Base-by-base conservation (phyloP, 2,329 filamentous ascomycete species). In the Colletotrichum orchidophilum region DNA sequence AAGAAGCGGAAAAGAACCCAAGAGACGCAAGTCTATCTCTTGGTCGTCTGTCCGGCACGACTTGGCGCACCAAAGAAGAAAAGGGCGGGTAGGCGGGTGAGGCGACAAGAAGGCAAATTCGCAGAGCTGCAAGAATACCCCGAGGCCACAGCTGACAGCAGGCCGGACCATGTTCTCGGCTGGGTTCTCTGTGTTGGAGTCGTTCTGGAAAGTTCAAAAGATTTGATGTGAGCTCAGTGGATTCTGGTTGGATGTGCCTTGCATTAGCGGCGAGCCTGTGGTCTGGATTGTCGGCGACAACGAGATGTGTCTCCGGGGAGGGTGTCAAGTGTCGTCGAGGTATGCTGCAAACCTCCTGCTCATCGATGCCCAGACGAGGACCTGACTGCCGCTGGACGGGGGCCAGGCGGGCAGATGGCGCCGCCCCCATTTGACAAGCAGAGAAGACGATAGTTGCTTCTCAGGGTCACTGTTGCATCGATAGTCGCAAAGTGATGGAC, bases 161-260 rank as follows among this genome's bases (percentile, higher is more conserved):
- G n/a, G 42, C 42, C 24, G 31, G 49, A 26, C 63, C 35, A 27
- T 35, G 8, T 42, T 27, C 54, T 52, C 31, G 60, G 31, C 27
- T 21, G 39, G 39, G 21, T 46, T 26, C 55, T 46, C 54, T 39
- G 18, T 21, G 35, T 11, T 66, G 57, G 27, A 21, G 33, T 12
- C 61, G 61, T 55, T 55, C 49, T 42, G 50, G 33, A 46, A 64
- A 64, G 11, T 31, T 33, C 13, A 52, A 52, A 53, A 53, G 35
- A 55, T 62, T 57, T 62, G 57, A 67, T 62, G 63, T 62, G 57
- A 67, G 35, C 52, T 33, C 52, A 27, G 58, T 46, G 58, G 64
- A 53, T 58, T 59, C 42, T 68, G 58, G 68, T 71, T 71, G 68
- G 68, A 71, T 59, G 68, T 71, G 68, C 68, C 68, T 71, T 71